A percentile compares a stretch with the other conserved stretches of the same genome.
phyloP scores from a whole-genome alignment of 495 filamentous ascomycete genomes.

The Daldinia loculata region DNA sequence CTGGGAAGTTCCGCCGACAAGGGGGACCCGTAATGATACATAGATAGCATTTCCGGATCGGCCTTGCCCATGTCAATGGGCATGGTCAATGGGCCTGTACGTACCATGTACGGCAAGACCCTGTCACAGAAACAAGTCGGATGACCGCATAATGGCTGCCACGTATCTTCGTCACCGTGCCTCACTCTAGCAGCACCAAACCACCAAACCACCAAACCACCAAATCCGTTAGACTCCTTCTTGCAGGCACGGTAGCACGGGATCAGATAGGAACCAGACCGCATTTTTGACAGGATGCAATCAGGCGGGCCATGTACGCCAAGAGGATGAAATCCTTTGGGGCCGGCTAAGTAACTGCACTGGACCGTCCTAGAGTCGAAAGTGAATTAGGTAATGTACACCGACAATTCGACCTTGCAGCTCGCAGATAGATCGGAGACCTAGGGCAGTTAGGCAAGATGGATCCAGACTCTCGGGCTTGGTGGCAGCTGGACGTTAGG shows the following conservation, averaged over 20 bases:
- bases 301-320: conserved; percentile 36
- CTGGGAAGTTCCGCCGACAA: conserved; percentile 13
- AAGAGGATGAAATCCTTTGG: conserved; percentile 33
- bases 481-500: conserved; percentile 19
- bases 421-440: conserved; percentile 5
- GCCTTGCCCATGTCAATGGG: neutral
- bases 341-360: conserved; percentile 23
- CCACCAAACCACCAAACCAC: too few relatives aligned
- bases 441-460: conserved; percentile 27
- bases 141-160: conserved; percentile 40
- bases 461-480: conserved; percentile 38
- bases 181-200: conserved; percentile 7
- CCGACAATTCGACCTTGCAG: conserved; percentile 36
- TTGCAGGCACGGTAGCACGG: conserved; percentile 15
- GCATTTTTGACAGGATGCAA: conserved; percentile 39
- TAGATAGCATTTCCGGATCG: neutral
- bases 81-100: neutral
- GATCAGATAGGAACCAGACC: conserved; percentile 30
- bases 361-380: conserved; percentile 26
- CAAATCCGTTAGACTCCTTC: conserved; percentile 21
- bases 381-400: conserved; percentile 21
- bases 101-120: conserved; percentile 10
- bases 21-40: neutral
- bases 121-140: conserved; percentile 25
- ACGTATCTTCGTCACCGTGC: conserved; percentile 28